Evolutionary conservation across 78 protist genomes (phyloP), one percentile per base, ranked within the genome.

Genomic region (Anaeramoeba flamelloides): DNA sequence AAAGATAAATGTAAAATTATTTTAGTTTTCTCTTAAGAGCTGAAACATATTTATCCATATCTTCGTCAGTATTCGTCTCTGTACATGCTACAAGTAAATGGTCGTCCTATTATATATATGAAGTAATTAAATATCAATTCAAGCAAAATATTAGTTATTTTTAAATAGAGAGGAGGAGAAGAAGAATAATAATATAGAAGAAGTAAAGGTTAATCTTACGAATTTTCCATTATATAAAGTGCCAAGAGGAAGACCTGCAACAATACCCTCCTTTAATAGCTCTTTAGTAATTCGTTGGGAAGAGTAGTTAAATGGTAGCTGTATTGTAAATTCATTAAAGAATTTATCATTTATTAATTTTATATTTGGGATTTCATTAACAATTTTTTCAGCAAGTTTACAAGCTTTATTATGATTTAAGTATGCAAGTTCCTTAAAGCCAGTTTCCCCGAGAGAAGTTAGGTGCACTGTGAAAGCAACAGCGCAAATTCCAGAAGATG

Each of bases 251-350:
- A 74, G 12, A 4, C 84, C 84, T 38, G 37, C 81, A 31, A 82
- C 2, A 37, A 82, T 22, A 33, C 41, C 37, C n/a, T 1, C 3
- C 0, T 76, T 3, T 2, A 31, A 74, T 34, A 82, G 36, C 2
- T 1, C 31, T 2, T 53, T 2, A 8, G 77, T 80, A 38, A 74
- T 41, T 1, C 39, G 3, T 39, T 64, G 40, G 41, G 84, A 79
- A 1, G 78, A 26, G 39, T 40, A 1, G n/a, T n/a, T n/a, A n/a
- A n/a, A n/a, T 30, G 84, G 84, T 36, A 82, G 40, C 26, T 31
- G 4, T 26, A 82, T 74, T 32, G 79, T 74, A 30, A 82, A 1
- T 38, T 82, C 84, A 38, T 82, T 82, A 38, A 82, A 82, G 84
- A 34, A 82, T 30, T 79, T 17, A 22, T 74, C 1, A 32, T 82